These are phyloP conservation scores for Termitomyces sp. DNA, from an alignment of 768 basidiomycete species.

Conservation along the genomic window DNA sequence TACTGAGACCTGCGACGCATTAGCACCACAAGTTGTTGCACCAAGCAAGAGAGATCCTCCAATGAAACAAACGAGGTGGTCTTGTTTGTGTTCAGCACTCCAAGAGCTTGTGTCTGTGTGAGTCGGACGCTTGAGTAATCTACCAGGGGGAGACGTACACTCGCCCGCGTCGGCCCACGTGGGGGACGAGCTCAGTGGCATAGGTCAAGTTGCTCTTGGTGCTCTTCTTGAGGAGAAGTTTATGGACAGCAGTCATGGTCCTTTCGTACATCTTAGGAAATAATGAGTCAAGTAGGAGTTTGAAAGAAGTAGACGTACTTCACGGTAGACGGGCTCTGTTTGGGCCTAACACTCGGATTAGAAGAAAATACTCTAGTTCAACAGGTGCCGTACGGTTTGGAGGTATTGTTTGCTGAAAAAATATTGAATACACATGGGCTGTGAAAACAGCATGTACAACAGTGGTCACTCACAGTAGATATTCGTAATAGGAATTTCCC, in stretches of 20 bases:
- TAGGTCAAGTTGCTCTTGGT: slow-evolving; percentile 53
- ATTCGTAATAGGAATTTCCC: slow-evolving; percentile 93
- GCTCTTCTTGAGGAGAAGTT: slow-evolving; percentile 64
- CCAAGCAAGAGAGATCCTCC: slow-evolving; percentile 90
- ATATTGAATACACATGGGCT: not conserved
- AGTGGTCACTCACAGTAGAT: slow-evolving; percentile 53
- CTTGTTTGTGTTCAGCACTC: slow-evolving; percentile 80
- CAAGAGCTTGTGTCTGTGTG: slow-evolving; percentile 42
- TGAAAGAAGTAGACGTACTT: slow-evolving; percentile 32
- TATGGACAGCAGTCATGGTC: slow-evolving; percentile 77
- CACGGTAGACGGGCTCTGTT: slow-evolving; percentile 72
- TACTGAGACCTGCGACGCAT: slow-evolving; percentile 45
- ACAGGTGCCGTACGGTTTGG: slow-evolving; percentile 52
- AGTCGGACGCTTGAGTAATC: not conserved
- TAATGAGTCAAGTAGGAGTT: not conserved
- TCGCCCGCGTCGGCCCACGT: slow-evolving; percentile 27
- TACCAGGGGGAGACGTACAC: slow-evolving; percentile 20
- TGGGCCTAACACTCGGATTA: slow-evolving; percentile 40
- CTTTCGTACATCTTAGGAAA: slow-evolving; percentile 72
- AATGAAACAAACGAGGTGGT: slow-evolving; percentile 94
- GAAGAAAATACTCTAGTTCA: not conserved
- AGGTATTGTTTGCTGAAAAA: slow-evolving; percentile 66
- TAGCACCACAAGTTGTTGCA: slow-evolving; percentile 58
- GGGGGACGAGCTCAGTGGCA: slow-evolving; percentile 78
- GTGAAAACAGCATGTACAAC: not conserved